Conservation (phyloP, 2,329 filamentous ascomycete genomes). For the Pochonia chlamydosporia region DNA sequence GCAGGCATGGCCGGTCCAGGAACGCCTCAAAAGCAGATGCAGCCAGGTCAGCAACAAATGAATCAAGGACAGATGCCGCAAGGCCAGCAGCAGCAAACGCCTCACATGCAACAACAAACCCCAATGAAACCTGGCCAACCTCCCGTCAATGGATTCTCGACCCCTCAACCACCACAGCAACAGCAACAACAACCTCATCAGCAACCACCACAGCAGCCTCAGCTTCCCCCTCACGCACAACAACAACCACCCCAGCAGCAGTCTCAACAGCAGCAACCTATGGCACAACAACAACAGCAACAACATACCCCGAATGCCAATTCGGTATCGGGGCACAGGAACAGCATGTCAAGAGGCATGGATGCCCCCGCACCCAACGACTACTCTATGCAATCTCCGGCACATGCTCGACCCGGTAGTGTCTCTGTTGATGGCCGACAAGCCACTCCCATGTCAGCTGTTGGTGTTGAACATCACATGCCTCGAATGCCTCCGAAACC, state of each 20-base stretch:
- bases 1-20: slow-evolving; percentile 11
- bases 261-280: slow-evolving; percentile 21
- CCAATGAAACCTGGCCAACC: slow-evolving; percentile 36
- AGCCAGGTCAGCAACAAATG: slow-evolving; percentile 30
- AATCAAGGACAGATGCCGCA: slow-evolving; percentile 26
- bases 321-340: slow-evolving; percentile 23
- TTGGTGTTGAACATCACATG: slow-evolving; percentile 23
- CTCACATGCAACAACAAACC: slow-evolving; percentile 30
- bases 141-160: slow-evolving; percentile 31
- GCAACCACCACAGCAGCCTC: slow-evolving; percentile 5
- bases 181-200: slow-evolving; percentile 8
- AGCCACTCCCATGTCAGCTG: slow-evolving; percentile 12
- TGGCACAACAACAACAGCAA: slow-evolving; percentile 9
- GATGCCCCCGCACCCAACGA: slow-evolving; percentile 32
- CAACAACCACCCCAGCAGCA: slow-evolving; percentile 8
- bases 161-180: slow-evolving; percentile 24
- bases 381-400: slow-evolving; percentile 42
- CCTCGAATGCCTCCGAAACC: slow-evolving; percentile 38
- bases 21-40: slow-evolving; percentile 30
- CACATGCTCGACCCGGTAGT: slow-evolving; percentile 33
- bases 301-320: slow-evolving; percentile 30
- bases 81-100: slow-evolving; percentile 22
- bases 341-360: slow-evolving; percentile 45
- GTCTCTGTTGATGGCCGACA: slow-evolving; percentile 31
- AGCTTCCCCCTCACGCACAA: slow-evolving; percentile 6